Percentiles rank a stretch among this genome's conserved stretches.
These are phyloP conservation scores for Trichoderma breve DNA, from an alignment of 2,329 filamentous ascomycete species.

Conservation along the genomic window DNA sequence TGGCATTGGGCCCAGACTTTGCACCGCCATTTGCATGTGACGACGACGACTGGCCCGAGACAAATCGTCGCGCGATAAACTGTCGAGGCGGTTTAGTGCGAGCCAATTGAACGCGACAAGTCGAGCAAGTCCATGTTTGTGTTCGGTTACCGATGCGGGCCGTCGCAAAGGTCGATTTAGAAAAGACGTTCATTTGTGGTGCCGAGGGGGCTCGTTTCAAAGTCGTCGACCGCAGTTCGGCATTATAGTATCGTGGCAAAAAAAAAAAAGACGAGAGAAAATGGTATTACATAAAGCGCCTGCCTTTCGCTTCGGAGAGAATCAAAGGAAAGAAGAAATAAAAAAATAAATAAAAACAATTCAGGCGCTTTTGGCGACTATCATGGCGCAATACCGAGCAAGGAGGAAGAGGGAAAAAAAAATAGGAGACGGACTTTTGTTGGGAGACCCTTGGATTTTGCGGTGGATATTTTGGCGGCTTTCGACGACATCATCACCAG, in stretches of 20 bases:
- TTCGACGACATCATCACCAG: conserved; percentile 21
- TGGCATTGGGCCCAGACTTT: conserved; percentile 28
- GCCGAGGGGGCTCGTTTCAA: conserved; percentile 19
- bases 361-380: not conserved
- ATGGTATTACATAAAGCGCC: conserved; percentile 5
- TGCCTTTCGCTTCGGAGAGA: conserved; percentile 5
- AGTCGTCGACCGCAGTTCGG: conserved; percentile 6
- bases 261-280: not conserved
- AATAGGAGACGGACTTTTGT: conserved; percentile 13
- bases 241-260: conserved; percentile 18
- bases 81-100: conserved; percentile 32
- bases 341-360: not conserved
- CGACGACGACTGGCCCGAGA: conserved; percentile 29
- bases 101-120: conserved; percentile 43
- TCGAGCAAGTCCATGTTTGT: conserved; percentile 47
- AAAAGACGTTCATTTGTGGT: conserved; percentile 43
- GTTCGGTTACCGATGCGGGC: conserved; percentile 38
- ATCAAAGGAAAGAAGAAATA: conserved; percentile 2
- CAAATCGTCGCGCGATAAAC: conserved; percentile 31
- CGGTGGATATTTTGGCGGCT: conserved; percentile 17
- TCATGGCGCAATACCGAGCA: not conserved
- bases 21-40: conserved; percentile 26
- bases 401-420: not conserved
- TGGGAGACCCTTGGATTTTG: conserved; percentile 15
- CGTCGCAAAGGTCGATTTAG: conserved; percentile 39